phyloP scores from a whole-genome alignment of 176 grass and related monocot genomes.

The Musa acuminata region DNA sequence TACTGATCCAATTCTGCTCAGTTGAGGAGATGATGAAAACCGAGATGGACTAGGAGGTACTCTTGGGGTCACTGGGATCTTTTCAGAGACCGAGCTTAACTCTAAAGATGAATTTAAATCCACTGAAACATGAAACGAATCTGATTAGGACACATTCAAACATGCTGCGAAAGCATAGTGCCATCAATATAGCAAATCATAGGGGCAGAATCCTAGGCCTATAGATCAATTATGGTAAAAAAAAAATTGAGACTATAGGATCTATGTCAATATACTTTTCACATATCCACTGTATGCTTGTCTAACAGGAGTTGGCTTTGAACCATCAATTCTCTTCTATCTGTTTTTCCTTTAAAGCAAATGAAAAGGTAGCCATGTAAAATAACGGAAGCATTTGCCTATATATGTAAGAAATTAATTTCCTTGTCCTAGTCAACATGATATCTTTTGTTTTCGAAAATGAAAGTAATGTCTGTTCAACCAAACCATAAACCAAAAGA shows the following conservation, averaged over 20 bases:
- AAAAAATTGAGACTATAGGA: too few relatives aligned
- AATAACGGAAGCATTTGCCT: not conserved
- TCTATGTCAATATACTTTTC: too few relatives aligned
- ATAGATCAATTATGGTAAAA: not conserved
- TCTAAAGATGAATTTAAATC: conserved; percentile 62
- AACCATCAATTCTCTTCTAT: not conserved
- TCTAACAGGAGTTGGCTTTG: too few relatives aligned
- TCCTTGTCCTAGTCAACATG: not conserved
- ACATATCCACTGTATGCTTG: too few relatives aligned
- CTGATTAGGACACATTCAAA: conserved; percentile 15
- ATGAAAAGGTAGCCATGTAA: not conserved
- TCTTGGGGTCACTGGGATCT: conserved; percentile 57
- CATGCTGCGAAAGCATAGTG: not conserved
- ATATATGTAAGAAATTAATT: not conserved
- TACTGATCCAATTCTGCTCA: conserved; percentile 59
- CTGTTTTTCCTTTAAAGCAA: not conserved
- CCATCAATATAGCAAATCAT: not conserved
- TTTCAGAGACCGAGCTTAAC: conserved; percentile 70
- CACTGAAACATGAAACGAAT: conserved; percentile 31
- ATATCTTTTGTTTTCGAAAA: not conserved
- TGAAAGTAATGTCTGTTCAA: not conserved
- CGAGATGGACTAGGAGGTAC: conserved; percentile 96
- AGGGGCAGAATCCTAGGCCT: not conserved
- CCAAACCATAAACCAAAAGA: not conserved
- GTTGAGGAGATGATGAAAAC: conserved; percentile 73